Evolutionary conservation across 345 rosid genomes (phyloP).

Genomic region (Tarenaya hassleriana): DNA sequence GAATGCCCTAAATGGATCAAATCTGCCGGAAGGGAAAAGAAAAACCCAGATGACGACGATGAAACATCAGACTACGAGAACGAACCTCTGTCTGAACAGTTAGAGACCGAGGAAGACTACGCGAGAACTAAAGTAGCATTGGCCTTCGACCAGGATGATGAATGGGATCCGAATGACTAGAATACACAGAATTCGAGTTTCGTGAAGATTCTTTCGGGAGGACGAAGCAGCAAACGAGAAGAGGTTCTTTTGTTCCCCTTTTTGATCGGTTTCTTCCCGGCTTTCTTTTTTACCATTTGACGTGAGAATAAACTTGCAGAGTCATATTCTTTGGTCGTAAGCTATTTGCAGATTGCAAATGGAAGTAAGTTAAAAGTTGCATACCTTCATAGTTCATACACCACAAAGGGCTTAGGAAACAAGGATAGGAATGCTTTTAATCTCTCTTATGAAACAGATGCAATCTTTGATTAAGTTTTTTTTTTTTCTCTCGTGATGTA

Average conservation of each 20-base stretch:
- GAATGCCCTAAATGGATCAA: slow-evolving; percentile 94
- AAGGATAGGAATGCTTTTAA: slow-evolving; percentile 10
- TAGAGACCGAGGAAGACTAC: slow-evolving; percentile 44
- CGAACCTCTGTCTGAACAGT: slow-evolving; percentile 39
- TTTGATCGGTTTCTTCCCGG: no score
- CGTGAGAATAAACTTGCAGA: slow-evolving; percentile 40
- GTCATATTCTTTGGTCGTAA: no score
- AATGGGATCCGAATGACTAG: slow-evolving; percentile 97
- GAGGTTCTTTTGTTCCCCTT: slow-evolving; percentile 30
- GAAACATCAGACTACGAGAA: slow-evolving; percentile 54
- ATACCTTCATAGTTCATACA: no score
- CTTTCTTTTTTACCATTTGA: slow-evolving; percentile 24
- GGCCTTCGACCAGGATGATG: slow-evolving; percentile 68
- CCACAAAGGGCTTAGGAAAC: no score
- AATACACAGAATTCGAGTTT: slow-evolving; percentile 25
- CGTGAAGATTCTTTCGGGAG: slow-evolving; percentile 26
- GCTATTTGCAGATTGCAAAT: no score
- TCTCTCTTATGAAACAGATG: slow-evolving; percentile 24
- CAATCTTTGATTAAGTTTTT: no score
- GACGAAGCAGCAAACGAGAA: slow-evolving; percentile 26
- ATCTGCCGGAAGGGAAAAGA: slow-evolving; percentile 36
- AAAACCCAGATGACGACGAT: slow-evolving; percentile 34
- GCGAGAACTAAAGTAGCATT: slow-evolving; percentile 39
- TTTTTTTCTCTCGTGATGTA: no score
- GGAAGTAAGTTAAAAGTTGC: not conserved